phyloP scores from a whole-genome alignment of 805 yeast genomes.

The Groenewaldozyma salmanticensis region DNA sequence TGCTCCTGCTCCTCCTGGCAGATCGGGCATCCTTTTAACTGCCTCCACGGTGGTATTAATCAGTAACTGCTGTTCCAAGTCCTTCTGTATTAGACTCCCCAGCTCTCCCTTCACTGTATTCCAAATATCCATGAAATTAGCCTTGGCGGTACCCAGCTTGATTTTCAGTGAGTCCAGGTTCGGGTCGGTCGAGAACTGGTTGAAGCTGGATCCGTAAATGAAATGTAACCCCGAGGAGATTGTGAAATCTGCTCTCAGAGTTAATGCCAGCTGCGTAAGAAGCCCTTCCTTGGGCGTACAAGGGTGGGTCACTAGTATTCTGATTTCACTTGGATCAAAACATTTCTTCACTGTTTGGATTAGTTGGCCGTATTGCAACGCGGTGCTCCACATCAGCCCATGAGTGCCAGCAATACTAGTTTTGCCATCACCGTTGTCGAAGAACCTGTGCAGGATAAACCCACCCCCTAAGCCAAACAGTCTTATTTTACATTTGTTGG shows the following conservation, averaged over 20 bases:
- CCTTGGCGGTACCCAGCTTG: conserved; percentile 52
- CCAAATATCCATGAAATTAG: conserved; percentile 58
- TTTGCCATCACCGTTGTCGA: conserved; percentile 50
- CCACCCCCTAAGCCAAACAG: conserved; percentile 69
- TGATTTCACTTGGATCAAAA: conserved; percentile 38
- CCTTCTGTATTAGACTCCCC: conserved; percentile 30
- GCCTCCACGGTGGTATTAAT: conserved; percentile 49
- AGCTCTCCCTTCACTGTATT: conserved; percentile 46
- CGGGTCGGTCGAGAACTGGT: conserved; percentile 56
- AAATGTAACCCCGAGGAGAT: conserved; percentile 66
- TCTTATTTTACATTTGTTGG: conserved; percentile 40
- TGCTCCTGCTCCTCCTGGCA: too few species aligned
- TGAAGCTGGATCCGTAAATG: conserved; percentile 58
- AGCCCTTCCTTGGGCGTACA: conserved; percentile 64
- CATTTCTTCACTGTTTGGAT: conserved; percentile 37
- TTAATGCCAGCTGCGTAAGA: conserved; percentile 55
- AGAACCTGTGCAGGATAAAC: conserved; percentile 52
- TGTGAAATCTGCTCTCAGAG: conserved; percentile 62
- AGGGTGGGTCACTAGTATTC: conserved; percentile 57
- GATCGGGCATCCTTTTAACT: conserved; percentile 44
- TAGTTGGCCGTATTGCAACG: conserved; percentile 61
- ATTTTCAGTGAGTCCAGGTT: conserved; percentile 51
- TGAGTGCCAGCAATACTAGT: conserved; percentile 45
- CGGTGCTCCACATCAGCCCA: conserved; percentile 67
- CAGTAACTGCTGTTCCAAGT: conserved; percentile 36